These are phyloP conservation scores for Xylaria nigripes DNA, from an alignment of 495 filamentous ascomycete genomes.

Conservation along the genomic window DNA sequence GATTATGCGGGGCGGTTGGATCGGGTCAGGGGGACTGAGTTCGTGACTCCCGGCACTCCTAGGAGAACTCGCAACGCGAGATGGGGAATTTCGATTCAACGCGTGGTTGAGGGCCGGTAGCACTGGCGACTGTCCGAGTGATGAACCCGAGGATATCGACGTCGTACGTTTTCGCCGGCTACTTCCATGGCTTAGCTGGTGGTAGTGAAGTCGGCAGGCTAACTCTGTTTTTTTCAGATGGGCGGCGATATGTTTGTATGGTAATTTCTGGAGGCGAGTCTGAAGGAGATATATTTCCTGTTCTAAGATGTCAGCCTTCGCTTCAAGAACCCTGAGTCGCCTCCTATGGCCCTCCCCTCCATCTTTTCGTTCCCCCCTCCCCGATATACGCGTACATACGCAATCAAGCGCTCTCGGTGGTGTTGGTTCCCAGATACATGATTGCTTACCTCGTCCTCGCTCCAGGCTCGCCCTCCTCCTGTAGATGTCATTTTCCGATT, in stretches of 20 bases:
- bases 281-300: constrained; percentile 80
- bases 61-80: constrained; percentile 32
- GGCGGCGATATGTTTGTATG: constrained; percentile 79
- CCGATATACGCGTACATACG: background rate
- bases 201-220: constrained; percentile 76
- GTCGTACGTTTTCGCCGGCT: constrained; percentile 62
- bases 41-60: constrained; percentile 30
- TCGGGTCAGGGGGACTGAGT: constrained; percentile 28
- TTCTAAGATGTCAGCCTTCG: constrained; percentile 4
- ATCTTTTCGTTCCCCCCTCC: background rate
- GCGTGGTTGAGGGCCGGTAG: constrained; percentile 38
- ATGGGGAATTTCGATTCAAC: constrained; percentile 36
- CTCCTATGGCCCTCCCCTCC: constrained; percentile 12
- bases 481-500: constrained; percentile 56
- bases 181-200: constrained; percentile 73
- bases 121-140: constrained; percentile 40
- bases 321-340: background rate
- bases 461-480: constrained; percentile 67
- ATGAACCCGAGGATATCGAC: constrained; percentile 52
- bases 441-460: constrained; percentile 61
- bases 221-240: constrained; percentile 80
- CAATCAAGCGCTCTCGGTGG: background rate
- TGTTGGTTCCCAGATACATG: background rate
- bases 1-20: constrained; percentile 42
- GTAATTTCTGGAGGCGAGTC: constrained; percentile 77